A percentile compares a stretch with the other conserved stretches of the same genome.
These are phyloP conservation scores for Glycine soja DNA, from an alignment of 306 rosid species.

Conservation along the genomic window DNA sequence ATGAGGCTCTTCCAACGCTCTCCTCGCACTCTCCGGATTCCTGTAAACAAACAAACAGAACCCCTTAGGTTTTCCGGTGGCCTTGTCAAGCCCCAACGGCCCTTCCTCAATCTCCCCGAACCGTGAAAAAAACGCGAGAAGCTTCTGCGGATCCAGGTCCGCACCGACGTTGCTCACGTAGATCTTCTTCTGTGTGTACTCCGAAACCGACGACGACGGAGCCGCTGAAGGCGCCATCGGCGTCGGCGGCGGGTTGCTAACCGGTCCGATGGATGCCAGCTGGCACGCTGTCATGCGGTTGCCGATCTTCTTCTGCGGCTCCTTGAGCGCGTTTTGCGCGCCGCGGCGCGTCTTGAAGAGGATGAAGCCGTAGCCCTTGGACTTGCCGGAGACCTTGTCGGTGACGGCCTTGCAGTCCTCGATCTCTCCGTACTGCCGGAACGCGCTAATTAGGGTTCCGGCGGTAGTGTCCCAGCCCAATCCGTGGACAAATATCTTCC, in stretches of 20 bases:
- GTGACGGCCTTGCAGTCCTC: slow-evolving; percentile 81
- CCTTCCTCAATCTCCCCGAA: slow-evolving; percentile 82
- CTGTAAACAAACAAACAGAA: slow-evolving; percentile 78
- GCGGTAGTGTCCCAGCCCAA: slow-evolving; percentile 81
- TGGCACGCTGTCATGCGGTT: slow-evolving; percentile 76
- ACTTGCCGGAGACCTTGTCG: slow-evolving; percentile 78
- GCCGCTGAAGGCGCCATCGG: not conserved
- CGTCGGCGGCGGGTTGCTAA: slow-evolving; percentile 27
- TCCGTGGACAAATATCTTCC: slow-evolving; percentile 82
- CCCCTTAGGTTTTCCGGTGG: slow-evolving; percentile 75
- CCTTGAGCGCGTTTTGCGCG: slow-evolving; percentile 65
- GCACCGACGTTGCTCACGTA: slow-evolving; percentile 81
- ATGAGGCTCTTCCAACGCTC: slow-evolving; percentile 70
- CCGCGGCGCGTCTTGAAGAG: slow-evolving; percentile 71
- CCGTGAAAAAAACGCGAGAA: slow-evolving; percentile 58
- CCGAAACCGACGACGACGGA: slow-evolving; percentile 27
- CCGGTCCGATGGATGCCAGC: slow-evolving; percentile 73
- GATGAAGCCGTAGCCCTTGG: slow-evolving; percentile 79
- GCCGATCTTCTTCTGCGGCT: slow-evolving; percentile 83
- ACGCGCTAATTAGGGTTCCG: slow-evolving; percentile 59
- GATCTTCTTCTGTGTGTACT: slow-evolving; percentile 73
- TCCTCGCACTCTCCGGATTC: slow-evolving; percentile 65
- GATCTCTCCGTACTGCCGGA: slow-evolving; percentile 66
- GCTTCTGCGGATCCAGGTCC: slow-evolving; percentile 70
- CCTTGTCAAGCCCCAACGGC: slow-evolving; percentile 74